A percentile compares a stretch with the other conserved stretches of the same genome.
These are phyloP conservation scores for Xylariaceae sp. DNA, from an alignment of 2,329 filamentous ascomycete genomes.

Conservation along the genomic window DNA sequence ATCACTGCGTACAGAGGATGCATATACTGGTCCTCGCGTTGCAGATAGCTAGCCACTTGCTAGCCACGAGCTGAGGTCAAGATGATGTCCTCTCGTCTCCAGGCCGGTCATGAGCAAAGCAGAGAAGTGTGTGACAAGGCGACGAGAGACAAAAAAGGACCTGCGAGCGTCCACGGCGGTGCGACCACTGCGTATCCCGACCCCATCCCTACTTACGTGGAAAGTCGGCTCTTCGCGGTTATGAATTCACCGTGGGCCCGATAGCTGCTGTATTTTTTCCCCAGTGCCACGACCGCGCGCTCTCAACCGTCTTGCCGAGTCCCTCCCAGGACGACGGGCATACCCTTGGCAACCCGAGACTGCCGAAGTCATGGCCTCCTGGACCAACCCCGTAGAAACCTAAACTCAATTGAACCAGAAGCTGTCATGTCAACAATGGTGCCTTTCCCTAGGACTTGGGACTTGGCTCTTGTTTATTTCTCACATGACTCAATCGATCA, in stretches of 20 bases:
- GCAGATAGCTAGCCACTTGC: not conserved
- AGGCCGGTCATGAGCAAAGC: not conserved
- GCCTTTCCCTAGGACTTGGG: not conserved
- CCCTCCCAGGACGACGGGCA: slow-evolving; percentile 3
- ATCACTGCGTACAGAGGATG: not conserved
- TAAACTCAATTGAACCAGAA: not conserved
- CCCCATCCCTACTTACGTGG: not conserved
- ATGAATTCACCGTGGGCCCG: not conserved
- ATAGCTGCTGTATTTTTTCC: not conserved
- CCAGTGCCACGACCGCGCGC: not conserved
- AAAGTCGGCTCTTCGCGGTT: not conserved
- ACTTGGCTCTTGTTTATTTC: not conserved
- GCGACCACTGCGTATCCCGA: not conserved
- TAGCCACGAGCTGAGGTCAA: not conserved
- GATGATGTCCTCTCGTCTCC: too few relatives aligned
- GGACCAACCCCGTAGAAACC: not conserved
- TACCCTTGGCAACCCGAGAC: slow-evolving; percentile 4
- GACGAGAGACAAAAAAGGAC: not conserved
- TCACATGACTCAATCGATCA: not conserved
- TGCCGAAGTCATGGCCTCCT: slow-evolving; percentile 7
- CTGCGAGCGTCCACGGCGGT: not conserved
- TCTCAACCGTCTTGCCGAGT: not conserved
- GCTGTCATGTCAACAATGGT: too few relatives aligned
- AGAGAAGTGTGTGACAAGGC: not conserved
- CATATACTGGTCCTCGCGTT: not conserved